A percentile compares a stretch with the other conserved stretches of the same genome.
These are phyloP conservation scores for Silene vulgaris DNA, from an alignment of 179 eudicot genomes.

Conservation along the genomic window DNA sequence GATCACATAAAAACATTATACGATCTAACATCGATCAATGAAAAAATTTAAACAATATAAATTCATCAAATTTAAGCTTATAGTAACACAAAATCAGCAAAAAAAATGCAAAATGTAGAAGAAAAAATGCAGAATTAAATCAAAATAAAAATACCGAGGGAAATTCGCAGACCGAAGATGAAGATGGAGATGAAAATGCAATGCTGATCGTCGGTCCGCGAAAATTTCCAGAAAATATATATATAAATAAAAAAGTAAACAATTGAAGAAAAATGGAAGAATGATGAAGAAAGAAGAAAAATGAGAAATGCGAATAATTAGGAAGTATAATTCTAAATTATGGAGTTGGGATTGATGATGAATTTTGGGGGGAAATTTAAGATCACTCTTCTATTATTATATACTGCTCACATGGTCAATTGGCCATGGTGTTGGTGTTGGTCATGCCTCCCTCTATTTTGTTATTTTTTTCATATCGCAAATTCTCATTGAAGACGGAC, in stretches of 20 bases:
- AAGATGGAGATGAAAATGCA: not conserved
- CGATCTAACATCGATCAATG: not conserved
- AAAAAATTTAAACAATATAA: not conserved
- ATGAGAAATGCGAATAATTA: conserved; percentile 18
- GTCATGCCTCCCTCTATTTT: too few species aligned
- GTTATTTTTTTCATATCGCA: too few species aligned
- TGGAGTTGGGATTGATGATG: conserved; percentile 27
- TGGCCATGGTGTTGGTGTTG: too few species aligned
- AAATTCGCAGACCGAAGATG: conserved; percentile 28
- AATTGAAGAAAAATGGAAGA: not conserved
- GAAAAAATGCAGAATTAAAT: not conserved
- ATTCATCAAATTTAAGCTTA: not conserved
- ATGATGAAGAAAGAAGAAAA: not conserved
- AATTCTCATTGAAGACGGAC: too few species aligned
- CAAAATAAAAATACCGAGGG: conserved; percentile 21
- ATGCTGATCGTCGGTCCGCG: conserved; percentile 26
- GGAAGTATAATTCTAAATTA: conserved; percentile 26
- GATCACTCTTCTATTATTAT: not conserved
- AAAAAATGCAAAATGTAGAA: not conserved
- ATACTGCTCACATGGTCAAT: too few species aligned
- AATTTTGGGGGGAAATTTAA: conserved; percentile 17
- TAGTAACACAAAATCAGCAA: not conserved
- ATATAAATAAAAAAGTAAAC: not conserved
- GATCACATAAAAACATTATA: too few species aligned
- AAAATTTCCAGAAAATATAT: conserved; percentile 13